Evolutionary conservation across 768 basidiomycete genomes (phyloP), one percentile per base, ranked within the genome.

Genomic region (Tulasnella sp.): DNA sequence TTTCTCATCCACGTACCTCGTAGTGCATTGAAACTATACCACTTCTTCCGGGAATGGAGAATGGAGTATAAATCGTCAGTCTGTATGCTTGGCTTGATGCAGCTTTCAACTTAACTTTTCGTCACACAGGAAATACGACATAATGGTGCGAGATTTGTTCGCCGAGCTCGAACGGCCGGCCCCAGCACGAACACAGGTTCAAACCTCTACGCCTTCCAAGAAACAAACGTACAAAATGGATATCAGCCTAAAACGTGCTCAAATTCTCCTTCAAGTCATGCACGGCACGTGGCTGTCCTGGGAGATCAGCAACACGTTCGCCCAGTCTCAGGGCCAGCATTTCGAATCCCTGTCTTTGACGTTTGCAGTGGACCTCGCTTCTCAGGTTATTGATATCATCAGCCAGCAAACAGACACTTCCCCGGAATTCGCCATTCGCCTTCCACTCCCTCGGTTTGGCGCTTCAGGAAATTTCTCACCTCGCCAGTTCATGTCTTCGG

Each of bases 271-370:
- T 8, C 94, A 95, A 83, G 91, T 96, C 58, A 94, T 96, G 93
- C 93, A 92, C 81, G 94, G 94, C 28, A 96, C 94, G 1, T 96
- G 94, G 94, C 85, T 96, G 44, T 92, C 93, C 11, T 95, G 92
- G 93, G 90, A 92, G 80, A 86, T 91, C 31, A 87, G 89, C 79
- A 86, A 91, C 76, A 88, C 87, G 0, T 85, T 90, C 11, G 85
- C 85, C 1, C 91, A 91, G 83, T 58, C 89, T 41, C 87, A 89
- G 64, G 89, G 88, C 85, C 22, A 78, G 84, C 41, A 84, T 84
- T 24, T 86, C 88, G 78, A 72, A 37, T 24, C 41, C 28, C 41
- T 60, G 79, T 31, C 79, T 73, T 31, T 77, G 41, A 85, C 87
- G 3, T 93, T 94, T 84, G 95, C 94, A 11, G 82, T 93, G 22